Evolutionary conservation across 2,329 filamentous ascomycete genomes (phyloP).

Genomic region (Colletotrichum camelliae): DNA sequence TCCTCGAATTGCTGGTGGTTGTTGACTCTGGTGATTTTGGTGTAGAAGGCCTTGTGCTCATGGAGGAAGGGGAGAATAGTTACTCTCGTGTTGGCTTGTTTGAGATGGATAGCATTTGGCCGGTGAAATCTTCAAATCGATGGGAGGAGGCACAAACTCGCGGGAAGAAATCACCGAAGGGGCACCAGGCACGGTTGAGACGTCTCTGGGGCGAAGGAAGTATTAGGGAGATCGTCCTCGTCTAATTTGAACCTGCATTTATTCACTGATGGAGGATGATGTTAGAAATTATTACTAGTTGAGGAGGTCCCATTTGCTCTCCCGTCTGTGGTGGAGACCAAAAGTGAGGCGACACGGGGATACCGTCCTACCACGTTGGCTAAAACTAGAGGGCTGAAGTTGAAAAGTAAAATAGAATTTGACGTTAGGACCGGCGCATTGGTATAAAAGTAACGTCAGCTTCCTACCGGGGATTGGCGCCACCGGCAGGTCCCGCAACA

Average conservation of each 20-base stretch:
- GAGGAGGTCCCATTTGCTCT: not conserved
- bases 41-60: not conserved
- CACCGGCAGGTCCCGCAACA: not conserved
- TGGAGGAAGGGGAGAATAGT: not conserved
- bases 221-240: not conserved
- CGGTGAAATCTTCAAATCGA: not conserved
- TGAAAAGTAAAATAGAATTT: not conserved
- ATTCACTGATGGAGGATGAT: not conserved
- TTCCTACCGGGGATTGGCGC: not conserved
- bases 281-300: fast-evolving
- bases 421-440: not conserved
- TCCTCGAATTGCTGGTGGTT: not conserved
- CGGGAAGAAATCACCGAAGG: not conserved
- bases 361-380: not conserved
- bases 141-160: not conserved
- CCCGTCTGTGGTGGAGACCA: too few relatives aligned
- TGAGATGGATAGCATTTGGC: not conserved
- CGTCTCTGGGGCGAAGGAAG: not conserved
- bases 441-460: not conserved
- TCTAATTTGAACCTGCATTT: not conserved
- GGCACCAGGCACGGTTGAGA: not conserved
- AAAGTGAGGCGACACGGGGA: not conserved
- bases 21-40: not conserved
- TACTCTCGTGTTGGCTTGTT: not conserved
- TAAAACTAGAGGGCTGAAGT: not conserved